These are phyloP conservation scores for Fragaria nilgerrensis DNA, from an alignment of 306 rosid genomes.

Conservation along the genomic window DNA sequence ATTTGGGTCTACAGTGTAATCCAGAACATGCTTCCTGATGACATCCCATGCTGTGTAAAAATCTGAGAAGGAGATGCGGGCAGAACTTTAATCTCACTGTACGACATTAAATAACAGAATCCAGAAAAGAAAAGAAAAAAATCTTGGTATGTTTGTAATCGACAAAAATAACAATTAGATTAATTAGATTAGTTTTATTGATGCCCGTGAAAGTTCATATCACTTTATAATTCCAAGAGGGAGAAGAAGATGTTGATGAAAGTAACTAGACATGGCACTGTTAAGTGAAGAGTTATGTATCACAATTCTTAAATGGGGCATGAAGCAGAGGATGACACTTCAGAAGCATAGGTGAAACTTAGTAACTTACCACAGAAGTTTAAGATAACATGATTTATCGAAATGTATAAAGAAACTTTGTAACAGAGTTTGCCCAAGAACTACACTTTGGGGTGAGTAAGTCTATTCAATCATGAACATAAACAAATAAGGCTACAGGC, in stretches of 20 bases:
- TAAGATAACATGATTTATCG: not conserved
- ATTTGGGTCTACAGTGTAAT: slow-evolving; percentile 48
- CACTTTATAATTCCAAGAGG: not conserved
- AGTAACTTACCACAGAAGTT: not conserved
- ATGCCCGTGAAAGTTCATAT: not conserved
- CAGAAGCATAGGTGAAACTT: not conserved
- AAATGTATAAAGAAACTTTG: not conserved
- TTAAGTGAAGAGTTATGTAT: not conserved
- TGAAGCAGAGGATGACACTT: not conserved
- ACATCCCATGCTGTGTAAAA: slow-evolving; percentile 98
- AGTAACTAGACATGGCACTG: not conserved
- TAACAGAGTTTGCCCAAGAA: not conserved
- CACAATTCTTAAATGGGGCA: not conserved
- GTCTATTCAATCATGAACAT: not conserved
- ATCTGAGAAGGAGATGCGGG: slow-evolving; percentile 46
- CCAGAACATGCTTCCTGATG: slow-evolving; percentile 61
- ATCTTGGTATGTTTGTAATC: not conserved
- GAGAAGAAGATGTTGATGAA: not conserved
- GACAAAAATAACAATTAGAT: not conserved
- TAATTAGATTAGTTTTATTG: not conserved
- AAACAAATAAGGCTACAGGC: slow-evolving; percentile 20
- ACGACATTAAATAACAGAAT: not conserved
- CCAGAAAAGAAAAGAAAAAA: not conserved
- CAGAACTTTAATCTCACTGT: slow-evolving; percentile 25
- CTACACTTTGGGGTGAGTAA: not conserved